These are phyloP conservation scores for Picea sitchensis DNA, from an alignment of 75 land plant genomes.

Conservation along the genomic window DNA sequence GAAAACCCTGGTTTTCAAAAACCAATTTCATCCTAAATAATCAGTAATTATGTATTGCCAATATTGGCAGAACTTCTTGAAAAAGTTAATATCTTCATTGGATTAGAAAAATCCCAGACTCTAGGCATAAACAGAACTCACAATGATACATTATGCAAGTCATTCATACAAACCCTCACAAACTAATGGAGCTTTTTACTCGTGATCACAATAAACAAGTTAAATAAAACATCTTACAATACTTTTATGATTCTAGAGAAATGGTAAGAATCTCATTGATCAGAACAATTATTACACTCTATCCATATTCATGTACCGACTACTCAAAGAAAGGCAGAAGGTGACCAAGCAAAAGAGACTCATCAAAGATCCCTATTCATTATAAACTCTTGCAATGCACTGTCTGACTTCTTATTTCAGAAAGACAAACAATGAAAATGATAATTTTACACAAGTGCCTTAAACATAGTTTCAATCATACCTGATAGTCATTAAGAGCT, in stretches of 20 bases:
- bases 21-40: neutral
- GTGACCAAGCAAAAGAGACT: neutral
- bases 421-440: neutral
- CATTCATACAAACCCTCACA: neutral
- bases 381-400: neutral
- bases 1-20: neutral
- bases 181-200: neutral
- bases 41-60: no score
- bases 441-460: neutral
- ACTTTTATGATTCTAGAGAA: neutral
- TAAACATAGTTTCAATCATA: slow-evolving; percentile 5
- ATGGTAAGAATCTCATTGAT: neutral
- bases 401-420: neutral
- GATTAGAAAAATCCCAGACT: neutral
- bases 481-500: slow-evolving; percentile 81
- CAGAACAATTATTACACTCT: neutral
- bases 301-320: neutral
- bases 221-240: neutral
- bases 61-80: neutral
- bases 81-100: neutral
- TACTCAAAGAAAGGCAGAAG: neutral
- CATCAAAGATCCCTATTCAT: neutral
- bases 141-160: neutral
- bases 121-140: neutral
- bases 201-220: neutral